These are phyloP conservation scores for Gymnopilus junonius DNA, from an alignment of 768 basidiomycete genomes.

Conservation along the genomic window DNA sequence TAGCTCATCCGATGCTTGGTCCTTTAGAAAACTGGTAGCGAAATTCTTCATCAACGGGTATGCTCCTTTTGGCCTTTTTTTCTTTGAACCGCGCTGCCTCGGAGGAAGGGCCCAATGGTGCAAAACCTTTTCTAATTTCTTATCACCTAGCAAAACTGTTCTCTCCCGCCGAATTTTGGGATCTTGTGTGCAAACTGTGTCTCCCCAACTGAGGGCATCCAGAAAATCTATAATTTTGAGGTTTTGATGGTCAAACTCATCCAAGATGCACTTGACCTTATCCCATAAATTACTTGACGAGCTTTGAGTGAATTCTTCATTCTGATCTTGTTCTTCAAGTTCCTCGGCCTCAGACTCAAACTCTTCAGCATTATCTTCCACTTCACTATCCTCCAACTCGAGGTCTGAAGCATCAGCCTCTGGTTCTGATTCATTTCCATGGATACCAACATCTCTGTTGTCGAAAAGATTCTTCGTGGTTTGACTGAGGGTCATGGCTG, in stretches of 20 bases:
- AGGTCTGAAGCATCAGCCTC: neutral
- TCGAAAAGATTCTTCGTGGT: neutral
- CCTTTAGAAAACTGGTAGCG: conserved; percentile 16
- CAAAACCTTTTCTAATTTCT: conserved; percentile 28
- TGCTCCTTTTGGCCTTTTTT: conserved; percentile 22
- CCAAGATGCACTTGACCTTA: conserved; percentile 2
- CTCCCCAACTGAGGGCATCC: conserved; percentile 37
- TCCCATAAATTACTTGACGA: neutral
- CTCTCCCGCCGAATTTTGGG: conserved; percentile 25
- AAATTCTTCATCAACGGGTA: conserved; percentile 25
- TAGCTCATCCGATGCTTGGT: conserved; percentile 20
- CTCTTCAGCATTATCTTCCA: neutral
- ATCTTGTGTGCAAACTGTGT: conserved; percentile 26
- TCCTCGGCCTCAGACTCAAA: too few species aligned
- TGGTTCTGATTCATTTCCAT: neutral
- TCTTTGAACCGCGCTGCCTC: conserved; percentile 16
- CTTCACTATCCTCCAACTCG: neutral
- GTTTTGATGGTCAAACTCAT: conserved; percentile 2
- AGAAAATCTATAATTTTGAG: conserved; percentile 26
- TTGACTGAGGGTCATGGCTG: neutral
- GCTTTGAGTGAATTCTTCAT: neutral
- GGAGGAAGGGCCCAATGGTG: conserved; percentile 33
- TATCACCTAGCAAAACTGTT: conserved; percentile 25
- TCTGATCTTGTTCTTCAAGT: neutral
- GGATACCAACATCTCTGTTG: conserved; percentile 2